These are phyloP conservation scores for Sporisorium iseilematis-ciliati DNA, from an alignment of 1,284 basidiomycete species.

Conservation along the genomic window DNA sequence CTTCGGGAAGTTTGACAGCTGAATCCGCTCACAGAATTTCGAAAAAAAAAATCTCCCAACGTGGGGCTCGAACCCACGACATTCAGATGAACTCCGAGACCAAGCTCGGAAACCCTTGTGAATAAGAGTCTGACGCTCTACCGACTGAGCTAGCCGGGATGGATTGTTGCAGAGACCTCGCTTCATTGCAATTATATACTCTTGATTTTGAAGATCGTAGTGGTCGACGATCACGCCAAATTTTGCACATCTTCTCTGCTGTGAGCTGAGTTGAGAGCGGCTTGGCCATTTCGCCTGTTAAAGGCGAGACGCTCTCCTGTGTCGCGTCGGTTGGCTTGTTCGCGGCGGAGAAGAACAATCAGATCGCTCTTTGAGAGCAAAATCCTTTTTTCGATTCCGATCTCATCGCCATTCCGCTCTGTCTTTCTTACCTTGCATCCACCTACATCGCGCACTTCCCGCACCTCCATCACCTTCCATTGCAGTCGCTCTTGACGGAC, in stretches of 20 bases:
- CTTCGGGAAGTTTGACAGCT: no score
- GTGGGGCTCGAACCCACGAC: slow-evolving; percentile 69
- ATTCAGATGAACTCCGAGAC: slow-evolving; percentile 58
- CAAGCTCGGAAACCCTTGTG: slow-evolving; percentile 43
- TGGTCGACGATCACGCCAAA: slow-evolving; percentile 15
- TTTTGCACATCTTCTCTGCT: background rate
- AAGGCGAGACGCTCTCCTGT: background rate
- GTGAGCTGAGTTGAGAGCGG: background rate
- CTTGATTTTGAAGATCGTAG: no score
- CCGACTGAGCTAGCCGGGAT: slow-evolving; percentile 70
- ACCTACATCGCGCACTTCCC: background rate
- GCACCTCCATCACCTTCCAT: background rate
- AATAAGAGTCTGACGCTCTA: slow-evolving; percentile 70
- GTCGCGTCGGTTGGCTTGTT: slow-evolving; percentile 20
- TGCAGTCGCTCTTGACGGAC: background rate
- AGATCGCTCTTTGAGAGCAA: slow-evolving; percentile 4
- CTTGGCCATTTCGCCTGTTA: no score
- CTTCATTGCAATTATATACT: slow-evolving; percentile 1
- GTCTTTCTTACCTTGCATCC: background rate
- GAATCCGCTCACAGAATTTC: background rate
- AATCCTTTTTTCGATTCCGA: background rate
- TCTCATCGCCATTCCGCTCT: background rate
- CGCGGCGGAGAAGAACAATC: slow-evolving; percentile 8
- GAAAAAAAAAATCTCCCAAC: slow-evolving; percentile 63
- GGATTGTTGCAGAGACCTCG: background rate